Percentiles rank a stretch among this genome's conserved stretches.
Evolutionary conservation across 2,329 filamentous ascomycete genomes (phyloP).

Genomic region (Trichophyton verrucosum): DNA sequence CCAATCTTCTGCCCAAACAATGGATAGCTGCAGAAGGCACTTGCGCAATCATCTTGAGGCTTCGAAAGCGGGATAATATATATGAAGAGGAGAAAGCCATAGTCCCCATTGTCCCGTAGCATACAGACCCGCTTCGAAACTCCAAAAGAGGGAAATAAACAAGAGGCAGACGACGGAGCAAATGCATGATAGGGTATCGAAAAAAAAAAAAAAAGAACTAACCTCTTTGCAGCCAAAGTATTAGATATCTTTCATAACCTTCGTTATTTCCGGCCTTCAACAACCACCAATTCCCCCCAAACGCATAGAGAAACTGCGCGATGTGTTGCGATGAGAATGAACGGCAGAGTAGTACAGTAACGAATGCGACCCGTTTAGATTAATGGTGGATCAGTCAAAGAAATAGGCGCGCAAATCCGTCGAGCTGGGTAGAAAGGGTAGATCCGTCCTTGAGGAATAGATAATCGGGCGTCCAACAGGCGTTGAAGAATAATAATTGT

Average conservation of each 20-base stretch:
- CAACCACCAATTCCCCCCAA: background rate
- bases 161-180: background rate
- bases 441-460: background rate
- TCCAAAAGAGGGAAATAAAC: background rate
- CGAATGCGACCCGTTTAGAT: background rate
- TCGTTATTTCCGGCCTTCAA: background rate
- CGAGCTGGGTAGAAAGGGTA: background rate
- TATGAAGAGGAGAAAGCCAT: background rate
- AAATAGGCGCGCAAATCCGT: constrained; percentile 2
- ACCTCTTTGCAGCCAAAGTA: background rate
- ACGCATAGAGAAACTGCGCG: background rate
- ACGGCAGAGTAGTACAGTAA: background rate
- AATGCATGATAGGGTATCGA: background rate
- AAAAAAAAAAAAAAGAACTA: background rate
- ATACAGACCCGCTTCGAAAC: background rate
- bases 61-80: background rate
- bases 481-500: background rate
- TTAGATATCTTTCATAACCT: background rate
- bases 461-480: background rate
- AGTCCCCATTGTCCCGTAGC: background rate
- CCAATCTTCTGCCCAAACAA: background rate
- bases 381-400: background rate
- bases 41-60: background rate
- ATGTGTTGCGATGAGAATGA: background rate
- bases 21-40: background rate